phyloP scores from a whole-genome alignment of 106 monocot genomes.

The Dactylorhiza incarnata region DNA sequence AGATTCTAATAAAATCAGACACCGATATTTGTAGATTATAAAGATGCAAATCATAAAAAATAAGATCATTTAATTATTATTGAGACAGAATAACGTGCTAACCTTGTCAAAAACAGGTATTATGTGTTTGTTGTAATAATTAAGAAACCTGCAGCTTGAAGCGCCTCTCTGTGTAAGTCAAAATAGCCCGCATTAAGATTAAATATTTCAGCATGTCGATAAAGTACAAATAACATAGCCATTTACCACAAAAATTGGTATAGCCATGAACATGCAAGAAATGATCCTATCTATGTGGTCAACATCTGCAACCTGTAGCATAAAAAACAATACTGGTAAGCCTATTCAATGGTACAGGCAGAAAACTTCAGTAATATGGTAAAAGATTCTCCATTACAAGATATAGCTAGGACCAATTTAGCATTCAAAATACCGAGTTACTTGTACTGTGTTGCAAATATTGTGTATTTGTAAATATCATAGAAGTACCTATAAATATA shows the following conservation, averaged over 20 bases:
- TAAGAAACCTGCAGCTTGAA: slow-evolving; percentile 84
- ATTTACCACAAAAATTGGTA: slow-evolving; percentile 84
- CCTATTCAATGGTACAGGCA: background rate
- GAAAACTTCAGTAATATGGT: background rate
- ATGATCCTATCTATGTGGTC: slow-evolving; percentile 91
- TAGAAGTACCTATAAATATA: background rate
- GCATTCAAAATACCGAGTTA: background rate
- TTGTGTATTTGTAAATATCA: background rate
- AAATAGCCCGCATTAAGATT: background rate
- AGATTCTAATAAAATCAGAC: background rate
- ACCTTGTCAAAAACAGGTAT: slow-evolving; percentile 99
- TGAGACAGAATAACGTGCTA: background rate
- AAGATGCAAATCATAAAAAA: background rate
- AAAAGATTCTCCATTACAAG: background rate
- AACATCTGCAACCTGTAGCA: slow-evolving; percentile 72
- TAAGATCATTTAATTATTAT: background rate
- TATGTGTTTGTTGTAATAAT: slow-evolving; percentile 78
- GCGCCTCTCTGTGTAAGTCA: slow-evolving; percentile 66
- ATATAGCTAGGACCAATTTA: background rate
- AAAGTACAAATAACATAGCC: background rate
- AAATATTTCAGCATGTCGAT: background rate
- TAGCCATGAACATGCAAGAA: slow-evolving; percentile 95
- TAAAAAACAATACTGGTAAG: background rate
- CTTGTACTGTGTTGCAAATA: background rate
- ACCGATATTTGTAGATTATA: background rate